Evolutionary conservation across 2,329 filamentous ascomycete genomes (phyloP), one percentile per base, ranked within the genome.

Genomic region (Diaporthe destruens): DNA sequence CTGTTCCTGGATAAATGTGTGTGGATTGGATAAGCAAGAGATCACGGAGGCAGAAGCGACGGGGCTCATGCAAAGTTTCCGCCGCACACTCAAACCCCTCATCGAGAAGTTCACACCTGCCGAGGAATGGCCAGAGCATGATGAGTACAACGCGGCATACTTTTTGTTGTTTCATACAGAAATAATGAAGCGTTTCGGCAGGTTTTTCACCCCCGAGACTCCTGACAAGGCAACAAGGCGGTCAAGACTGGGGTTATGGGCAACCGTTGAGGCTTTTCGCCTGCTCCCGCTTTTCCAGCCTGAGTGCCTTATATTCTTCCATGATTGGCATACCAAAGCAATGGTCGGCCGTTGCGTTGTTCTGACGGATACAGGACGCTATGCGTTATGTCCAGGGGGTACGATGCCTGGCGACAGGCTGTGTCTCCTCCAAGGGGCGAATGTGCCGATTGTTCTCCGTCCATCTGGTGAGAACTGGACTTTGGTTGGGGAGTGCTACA

Each of bases 351-450:
- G n/a, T 20, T 25, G 36, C 7, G 23, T 61, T 44, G 56, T 14
- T 5, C 2, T 1, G 36, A 29, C 36, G 2, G 36, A 29, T 1
- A 16, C 0, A 2, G 36, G 36, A 18, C 0, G 6, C 0, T 18
- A 29, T 11, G 56, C 5, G 8, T 23, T 67, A 4, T 67, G 63
- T 8, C 63, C 63, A 0, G 7, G 11, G 2, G 49, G 29, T 16
- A 67, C 63, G 11, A 8, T 9, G 34, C n/a, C 18, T 14, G 34
- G 32, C 16, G 56, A 61, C 18, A 61, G 5, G 12, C 2, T 61
- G 2, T 23, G 29, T 12, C 36, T 61, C 7, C 36, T 61, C 14
- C 36, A 61, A 20, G 56, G 56, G 2, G 39, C n/a, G 9, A 18
- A 34, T 8, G 47, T 68, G 3, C 65, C 49, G 12, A 29, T 44